Conservation (phyloP, 169 alveolate genomes). For the Plasmodium reichenowi region DNA sequence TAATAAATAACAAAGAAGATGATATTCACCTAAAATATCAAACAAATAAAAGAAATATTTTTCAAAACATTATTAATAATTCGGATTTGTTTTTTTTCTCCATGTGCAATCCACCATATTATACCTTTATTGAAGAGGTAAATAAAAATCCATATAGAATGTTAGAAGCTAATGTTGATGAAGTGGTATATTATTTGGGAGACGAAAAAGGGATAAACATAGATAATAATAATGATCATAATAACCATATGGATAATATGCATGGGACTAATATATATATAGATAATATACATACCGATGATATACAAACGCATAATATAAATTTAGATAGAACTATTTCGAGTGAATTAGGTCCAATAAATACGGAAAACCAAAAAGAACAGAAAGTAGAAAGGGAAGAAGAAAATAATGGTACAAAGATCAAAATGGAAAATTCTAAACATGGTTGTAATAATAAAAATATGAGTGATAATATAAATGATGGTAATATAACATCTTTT, state of each 20-base stretch:
- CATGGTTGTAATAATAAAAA: neutral
- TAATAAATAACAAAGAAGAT: slow-evolving; percentile 47
- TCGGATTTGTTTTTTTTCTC: slow-evolving; percentile 62
- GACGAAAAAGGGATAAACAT: neutral
- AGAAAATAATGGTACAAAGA: neutral
- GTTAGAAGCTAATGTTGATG: slow-evolving; percentile 44
- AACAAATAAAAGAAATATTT: slow-evolving; percentile 37
- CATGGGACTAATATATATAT: too few relatives aligned
- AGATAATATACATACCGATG: too few relatives aligned
- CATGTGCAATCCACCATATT: slow-evolving; percentile 64
- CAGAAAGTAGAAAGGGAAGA: neutral
- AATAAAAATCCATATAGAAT: slow-evolving; percentile 60
- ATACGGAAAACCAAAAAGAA: too few relatives aligned
- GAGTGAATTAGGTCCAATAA: too few relatives aligned
- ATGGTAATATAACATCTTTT: neutral
- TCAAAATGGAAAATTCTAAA: too few relatives aligned
- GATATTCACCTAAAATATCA: slow-evolving; percentile 72
- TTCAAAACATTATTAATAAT: slow-evolving; percentile 30
- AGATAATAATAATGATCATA: neutral
- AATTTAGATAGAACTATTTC: too few relatives aligned
- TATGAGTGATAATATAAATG: neutral
- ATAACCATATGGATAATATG: too few relatives aligned
- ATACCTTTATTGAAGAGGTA: slow-evolving; percentile 48
- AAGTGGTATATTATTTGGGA: slow-evolving; percentile 32
- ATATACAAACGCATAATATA: too few relatives aligned